Percentiles rank a stretch among this genome's conserved stretches.
phyloP scores from a whole-genome alignment of 495 filamentous ascomycete genomes.

The Penicillium ochrochloron region DNA sequence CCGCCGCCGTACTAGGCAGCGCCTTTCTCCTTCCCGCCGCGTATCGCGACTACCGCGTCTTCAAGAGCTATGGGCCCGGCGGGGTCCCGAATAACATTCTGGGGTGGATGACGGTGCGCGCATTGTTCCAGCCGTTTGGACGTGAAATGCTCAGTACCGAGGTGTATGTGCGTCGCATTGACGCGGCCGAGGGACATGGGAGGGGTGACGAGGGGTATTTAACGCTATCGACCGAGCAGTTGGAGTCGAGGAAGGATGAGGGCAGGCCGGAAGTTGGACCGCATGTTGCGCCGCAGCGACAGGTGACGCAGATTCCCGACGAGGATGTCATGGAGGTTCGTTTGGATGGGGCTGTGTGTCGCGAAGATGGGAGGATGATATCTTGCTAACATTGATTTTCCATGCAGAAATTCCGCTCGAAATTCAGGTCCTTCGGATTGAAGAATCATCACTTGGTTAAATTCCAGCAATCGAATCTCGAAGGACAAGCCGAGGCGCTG shows the following conservation, averaged over 20 bases:
- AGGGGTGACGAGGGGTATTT: constrained; percentile 30
- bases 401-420: constrained; percentile 32
- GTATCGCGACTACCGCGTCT: constrained; percentile 41
- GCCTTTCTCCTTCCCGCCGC: constrained; percentile 31
- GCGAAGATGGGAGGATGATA: not conserved
- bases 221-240: constrained; percentile 22
- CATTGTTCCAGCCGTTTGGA: constrained; percentile 35
- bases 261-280: constrained; percentile 35
- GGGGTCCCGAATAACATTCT: constrained; percentile 40
- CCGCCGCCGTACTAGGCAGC: constrained; percentile 28
- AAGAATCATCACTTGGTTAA: constrained; percentile 42
- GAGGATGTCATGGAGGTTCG: constrained; percentile 37
- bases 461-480: constrained; percentile 30
- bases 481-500: constrained; percentile 37
- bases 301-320: constrained; percentile 35
- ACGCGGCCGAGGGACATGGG: constrained; percentile 34
- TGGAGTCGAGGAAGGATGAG: constrained; percentile 15
- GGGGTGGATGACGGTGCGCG: constrained; percentile 39
- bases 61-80: constrained; percentile 40
- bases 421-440: constrained; percentile 31
- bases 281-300: constrained; percentile 44
- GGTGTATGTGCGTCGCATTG: constrained; percentile 34
- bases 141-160: constrained; percentile 40
- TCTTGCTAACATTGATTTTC: not conserved
- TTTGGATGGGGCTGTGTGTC: not conserved